Evolutionary conservation across 2,329 filamentous ascomycete species (phyloP), one percentile per base, ranked within the genome.

Genomic region (Arthrinium phaeospermum): DNA sequence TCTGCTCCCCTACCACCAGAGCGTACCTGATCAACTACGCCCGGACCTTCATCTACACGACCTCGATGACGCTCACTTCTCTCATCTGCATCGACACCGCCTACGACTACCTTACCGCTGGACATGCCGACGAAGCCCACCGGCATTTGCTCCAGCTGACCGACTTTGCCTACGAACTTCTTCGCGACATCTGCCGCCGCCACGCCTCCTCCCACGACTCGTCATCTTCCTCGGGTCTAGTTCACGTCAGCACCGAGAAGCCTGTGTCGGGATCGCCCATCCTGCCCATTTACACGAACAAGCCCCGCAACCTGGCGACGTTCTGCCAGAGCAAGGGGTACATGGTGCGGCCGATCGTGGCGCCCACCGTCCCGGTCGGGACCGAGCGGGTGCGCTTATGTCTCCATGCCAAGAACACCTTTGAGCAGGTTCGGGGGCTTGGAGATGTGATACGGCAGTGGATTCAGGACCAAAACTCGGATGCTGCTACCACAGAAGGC

Each of bases 21-120:
- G 82, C 88, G 1, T 94, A 94, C 74, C 84, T 94, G 70, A 88
- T 94, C 80, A 94, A 95, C 78, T 94, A 94, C 77, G 92, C 92
- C 0, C 88, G 92, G n/a, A 91, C 88, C 1, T 82, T 94, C 57
- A 94, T 94, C 71, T 95, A 94, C 79, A 94, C 92, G 0, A 94
- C 92, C 0, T 91, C 91, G 44, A 86, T 93, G 82, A 87, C 90
- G 0, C 89, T 90, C 53, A 88, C 91, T 0, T 85, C 87, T 5
- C 76, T 82, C 4, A 75, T 74, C 3, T 78, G 78, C 70, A 80
- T 82, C 47, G 75, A 78, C 57, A 73, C 75, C 6, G 74, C 76
- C 3, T 82, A 82, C 69, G 75, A 79, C 53, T 79, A 79, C 70
- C 74, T 82, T n/a, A 73, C 73, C n/a, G 74, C 22, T 41, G 78